These are phyloP conservation scores for Apophysomyces sp. DNA, from an alignment of 371 early-diverging fungal species.

Conservation along the genomic window DNA sequence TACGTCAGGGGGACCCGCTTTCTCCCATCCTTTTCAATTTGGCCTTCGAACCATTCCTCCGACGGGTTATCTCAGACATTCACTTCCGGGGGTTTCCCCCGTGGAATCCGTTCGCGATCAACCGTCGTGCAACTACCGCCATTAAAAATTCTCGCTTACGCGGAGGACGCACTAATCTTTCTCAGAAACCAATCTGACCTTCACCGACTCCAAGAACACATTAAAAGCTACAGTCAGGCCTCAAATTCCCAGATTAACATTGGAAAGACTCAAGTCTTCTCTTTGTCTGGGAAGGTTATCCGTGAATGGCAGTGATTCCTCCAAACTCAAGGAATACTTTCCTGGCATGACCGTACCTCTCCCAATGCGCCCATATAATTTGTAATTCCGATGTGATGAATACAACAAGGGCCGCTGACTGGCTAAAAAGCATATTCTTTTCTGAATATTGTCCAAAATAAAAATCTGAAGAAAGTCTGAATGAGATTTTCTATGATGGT, in stretches of 20 bases:
- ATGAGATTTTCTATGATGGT: too few relatives aligned
- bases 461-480: too few relatives aligned
- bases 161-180: conserved; percentile 20
- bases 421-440: too few relatives aligned
- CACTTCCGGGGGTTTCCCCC: neutral
- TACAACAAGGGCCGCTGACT: too few relatives aligned
- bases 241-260: conserved; percentile 23
- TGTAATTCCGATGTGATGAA: too few relatives aligned
- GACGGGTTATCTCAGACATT: neutral
- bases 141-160: conserved; percentile 18
- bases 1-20: conserved; percentile 20
- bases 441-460: too few relatives aligned
- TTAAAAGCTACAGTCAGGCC: conserved; percentile 8
- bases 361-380: too few relatives aligned
- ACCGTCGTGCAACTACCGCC: neutral
- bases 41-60: conserved; percentile 16
- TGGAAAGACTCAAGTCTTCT: conserved; percentile 15
- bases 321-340: too few relatives aligned
- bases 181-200: conserved; percentile 8
- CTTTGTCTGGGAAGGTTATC: too few relatives aligned
- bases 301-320: too few relatives aligned
- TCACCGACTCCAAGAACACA: conserved; percentile 2
- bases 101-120: neutral
- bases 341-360: too few relatives aligned
- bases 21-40: conserved; percentile 21